Evolutionary conservation across 1,284 basidiomycete genomes (phyloP), one percentile per base, ranked within the genome.

Genomic region (Uromyces viciae-fabae): DNA sequence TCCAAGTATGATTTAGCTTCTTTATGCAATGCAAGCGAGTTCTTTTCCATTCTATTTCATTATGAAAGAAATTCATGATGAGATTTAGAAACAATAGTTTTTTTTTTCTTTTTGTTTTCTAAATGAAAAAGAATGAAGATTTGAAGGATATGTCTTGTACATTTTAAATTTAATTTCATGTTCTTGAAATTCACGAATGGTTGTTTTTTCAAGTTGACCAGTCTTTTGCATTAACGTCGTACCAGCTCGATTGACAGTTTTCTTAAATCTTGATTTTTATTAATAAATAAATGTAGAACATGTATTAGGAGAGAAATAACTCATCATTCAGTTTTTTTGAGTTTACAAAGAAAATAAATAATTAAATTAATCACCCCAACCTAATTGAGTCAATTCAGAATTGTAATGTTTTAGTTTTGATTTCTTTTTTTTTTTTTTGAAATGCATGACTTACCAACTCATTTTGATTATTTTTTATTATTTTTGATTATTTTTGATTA

Each of bases 1-100:
- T 99, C 97, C 83, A 95, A 90, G 85, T 98, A 99, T 0, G 90
- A 90, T 88, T 98, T 99, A 84, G 93, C 93, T 84, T 98, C 94
- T 87, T 98, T 98, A 87, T 98, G 95, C 74, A 99, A 87, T 7
- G 90, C 90, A 84, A 92, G 91, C 73, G 92, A 92, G 88, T 97
- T 95, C 88, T 96, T 97, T 89, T 97, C 95, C 87, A 92, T 94
- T 54, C 94, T 97, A 22, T 14, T 43, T n/a, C n/a, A n/a, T n/a
- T n/a, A n/a, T n/a, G n/a, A n/a, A n/a, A n/a, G n/a, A n/a, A n/a
- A n/a, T n/a, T n/a, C n/a, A 49, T 5, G 38, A 25, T 19, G 85
- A 38, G 25, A 5, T 64, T 11, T 46, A 43, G n/a, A 15, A 58
- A 60, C 25, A 52, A n/a, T 80, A 62, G 43, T n/a, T n/a, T n/a